These are phyloP conservation scores for Kodamaea suecica DNA, from an alignment of 1,139 yeast genomes.

Conservation along the genomic window DNA sequence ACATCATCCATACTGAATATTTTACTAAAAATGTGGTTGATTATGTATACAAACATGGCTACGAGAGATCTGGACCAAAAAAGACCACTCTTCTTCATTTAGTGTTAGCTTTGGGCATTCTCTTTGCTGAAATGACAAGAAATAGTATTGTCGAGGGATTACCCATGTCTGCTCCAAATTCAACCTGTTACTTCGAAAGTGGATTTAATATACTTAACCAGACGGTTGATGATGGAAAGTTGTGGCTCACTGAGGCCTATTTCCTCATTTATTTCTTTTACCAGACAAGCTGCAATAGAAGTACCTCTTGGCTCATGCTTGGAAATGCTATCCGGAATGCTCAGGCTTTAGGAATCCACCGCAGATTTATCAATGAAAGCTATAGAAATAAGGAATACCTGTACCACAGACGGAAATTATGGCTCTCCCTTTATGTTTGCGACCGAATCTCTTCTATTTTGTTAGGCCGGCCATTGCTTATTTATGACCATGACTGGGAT, in stretches of 20 bases:
- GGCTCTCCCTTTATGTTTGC: slow-evolving; percentile 37
- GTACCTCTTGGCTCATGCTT: slow-evolving; percentile 38
- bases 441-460: slow-evolving; percentile 38
- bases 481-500: slow-evolving; percentile 42
- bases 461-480: slow-evolving; percentile 41
- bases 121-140: slow-evolving; percentile 23
- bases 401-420: slow-evolving; percentile 31
- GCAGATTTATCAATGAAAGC: slow-evolving; percentile 23
- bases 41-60: slow-evolving; percentile 13
- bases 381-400: slow-evolving; percentile 12
- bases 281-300: slow-evolving; percentile 36
- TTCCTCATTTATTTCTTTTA: slow-evolving; percentile 37
- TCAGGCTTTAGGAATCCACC: slow-evolving; percentile 26
- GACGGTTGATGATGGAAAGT: slow-evolving; percentile 35
- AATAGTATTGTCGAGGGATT: slow-evolving; percentile 16
- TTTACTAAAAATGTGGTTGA: slow-evolving; percentile 15
- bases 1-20: slow-evolving; percentile 29
- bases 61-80: slow-evolving; percentile 10
- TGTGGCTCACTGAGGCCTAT: slow-evolving; percentile 44
- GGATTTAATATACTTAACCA: slow-evolving; percentile 29
- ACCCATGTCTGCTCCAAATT: slow-evolving; percentile 11
- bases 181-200: slow-evolving; percentile 26
- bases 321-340: slow-evolving; percentile 26
- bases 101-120: slow-evolving; percentile 40
- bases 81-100: slow-evolving; percentile 32